Evolutionary conservation across 306 rosid genomes (phyloP).

Genomic region (Rubus idaeus): DNA sequence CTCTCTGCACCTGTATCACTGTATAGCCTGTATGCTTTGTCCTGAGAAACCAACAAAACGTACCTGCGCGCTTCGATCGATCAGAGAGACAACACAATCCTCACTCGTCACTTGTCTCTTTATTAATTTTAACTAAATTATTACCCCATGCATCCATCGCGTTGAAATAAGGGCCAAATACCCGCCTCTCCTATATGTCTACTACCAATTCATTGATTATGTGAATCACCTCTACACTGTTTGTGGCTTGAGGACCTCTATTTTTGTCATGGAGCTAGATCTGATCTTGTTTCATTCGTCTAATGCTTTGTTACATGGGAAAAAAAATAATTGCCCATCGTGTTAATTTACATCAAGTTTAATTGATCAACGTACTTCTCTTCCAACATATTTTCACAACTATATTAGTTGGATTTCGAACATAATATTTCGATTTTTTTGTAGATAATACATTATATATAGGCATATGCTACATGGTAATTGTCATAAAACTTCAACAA

Average conservation of each 20-base stretch:
- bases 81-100: neutral
- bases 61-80: neutral
- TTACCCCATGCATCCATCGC: neutral
- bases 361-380: too few relatives aligned
- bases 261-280: neutral
- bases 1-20: slow-evolving; percentile 8
- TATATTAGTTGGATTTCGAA: too few relatives aligned
- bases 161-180: neutral
- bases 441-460: too few relatives aligned
- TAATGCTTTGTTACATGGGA: too few relatives aligned
- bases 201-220: neutral
- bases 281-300: too few relatives aligned
- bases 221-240: neutral
- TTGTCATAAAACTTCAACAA: too few relatives aligned
- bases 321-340: too few relatives aligned
- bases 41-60: too few relatives aligned
- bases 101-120: slow-evolving; percentile 1
- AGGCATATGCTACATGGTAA: too few relatives aligned
- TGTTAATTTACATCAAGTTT: too few relatives aligned
- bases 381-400: too few relatives aligned
- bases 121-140: neutral
- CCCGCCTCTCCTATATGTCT: neutral
- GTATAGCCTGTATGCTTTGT: slow-evolving; percentile 3
- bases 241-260: neutral
- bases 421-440: too few relatives aligned